Conservation (phyloP, 495 filamentous ascomycete genomes). For the Entonaema liquescens region DNA sequence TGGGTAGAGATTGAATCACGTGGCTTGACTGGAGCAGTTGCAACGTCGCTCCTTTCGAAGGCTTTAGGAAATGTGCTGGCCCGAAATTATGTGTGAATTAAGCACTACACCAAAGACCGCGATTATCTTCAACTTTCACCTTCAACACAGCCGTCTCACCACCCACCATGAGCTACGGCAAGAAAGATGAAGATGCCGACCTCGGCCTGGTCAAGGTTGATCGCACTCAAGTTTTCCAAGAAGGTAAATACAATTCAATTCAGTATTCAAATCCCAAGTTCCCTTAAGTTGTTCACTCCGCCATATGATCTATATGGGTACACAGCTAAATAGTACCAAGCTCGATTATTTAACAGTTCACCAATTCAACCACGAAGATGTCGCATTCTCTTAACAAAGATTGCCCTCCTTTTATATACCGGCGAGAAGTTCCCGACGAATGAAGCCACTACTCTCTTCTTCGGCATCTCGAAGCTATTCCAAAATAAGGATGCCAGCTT, state of each 20-base stretch:
- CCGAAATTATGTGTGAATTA: constrained; percentile 39
- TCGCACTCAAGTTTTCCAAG: constrained; percentile 98
- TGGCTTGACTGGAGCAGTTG: constrained; percentile 37
- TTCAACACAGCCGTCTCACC: constrained; percentile 36
- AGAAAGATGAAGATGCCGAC: constrained; percentile 98
- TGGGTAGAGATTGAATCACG: constrained; percentile 13
- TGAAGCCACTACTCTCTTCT: constrained; percentile 98
- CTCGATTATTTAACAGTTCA: constrained; percentile 96
- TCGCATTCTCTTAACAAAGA: constrained; percentile 95
- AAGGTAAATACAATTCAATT: constrained; percentile 71
- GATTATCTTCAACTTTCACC: constrained; percentile 45
- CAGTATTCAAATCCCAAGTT: neutral
- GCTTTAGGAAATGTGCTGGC: constrained; percentile 36
- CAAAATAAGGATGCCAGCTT: constrained; percentile 98
- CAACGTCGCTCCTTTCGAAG: constrained; percentile 46
- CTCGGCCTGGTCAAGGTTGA: constrained; percentile 94
- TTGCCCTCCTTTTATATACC: constrained; percentile 94
- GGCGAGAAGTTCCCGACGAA: constrained; percentile 96
- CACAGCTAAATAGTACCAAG: constrained; percentile 58
- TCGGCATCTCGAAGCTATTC: constrained; percentile 99
- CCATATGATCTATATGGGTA: neutral
- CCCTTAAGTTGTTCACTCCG: constrained; percentile 1
- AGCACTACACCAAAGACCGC: constrained; percentile 26
- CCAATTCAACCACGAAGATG: constrained; percentile 95
- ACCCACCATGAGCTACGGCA: constrained; percentile 89